Evolutionary conservation across 306 rosid genomes (phyloP).

Genomic region (Castanea mollissima): DNA sequence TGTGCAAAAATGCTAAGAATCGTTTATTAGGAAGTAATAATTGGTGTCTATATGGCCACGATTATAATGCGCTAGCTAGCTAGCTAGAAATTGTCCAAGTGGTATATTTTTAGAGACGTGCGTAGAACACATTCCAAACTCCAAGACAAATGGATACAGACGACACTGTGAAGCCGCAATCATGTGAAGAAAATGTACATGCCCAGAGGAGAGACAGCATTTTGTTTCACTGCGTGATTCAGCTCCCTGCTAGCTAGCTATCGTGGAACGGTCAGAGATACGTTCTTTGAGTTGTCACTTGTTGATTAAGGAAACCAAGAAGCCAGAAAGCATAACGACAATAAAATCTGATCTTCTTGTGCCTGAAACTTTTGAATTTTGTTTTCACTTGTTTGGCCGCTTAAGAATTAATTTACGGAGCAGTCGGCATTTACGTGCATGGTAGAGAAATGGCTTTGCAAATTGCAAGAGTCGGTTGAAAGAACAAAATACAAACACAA

Average conservation of each 20-base stretch:
- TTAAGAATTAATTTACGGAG: background rate
- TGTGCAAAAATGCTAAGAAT: background rate
- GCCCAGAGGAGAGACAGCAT: background rate
- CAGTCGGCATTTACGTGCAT: background rate
- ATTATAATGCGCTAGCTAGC: constrained; percentile 27
- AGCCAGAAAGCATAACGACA: background rate
- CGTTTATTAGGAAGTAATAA: background rate
- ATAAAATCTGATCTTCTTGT: no score
- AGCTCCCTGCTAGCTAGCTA: background rate
- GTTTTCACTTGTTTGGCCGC: background rate
- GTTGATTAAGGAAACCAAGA: background rate
- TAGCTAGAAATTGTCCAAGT: constrained; percentile 10
- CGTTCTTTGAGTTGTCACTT: background rate
- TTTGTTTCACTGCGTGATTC: background rate
- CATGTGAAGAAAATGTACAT: background rate
- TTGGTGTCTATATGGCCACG: background rate
- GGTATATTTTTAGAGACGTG: constrained; percentile 29
- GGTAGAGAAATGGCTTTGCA: background rate
- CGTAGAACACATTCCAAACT: constrained; percentile 21
- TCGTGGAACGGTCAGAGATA: background rate
- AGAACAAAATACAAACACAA: background rate
- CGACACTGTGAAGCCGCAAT: background rate
- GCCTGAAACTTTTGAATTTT: background rate
- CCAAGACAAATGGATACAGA: constrained; percentile 1
- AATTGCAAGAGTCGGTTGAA: background rate